Evolutionary conservation across 2,329 filamentous ascomycete species (phyloP), one percentile per base, ranked within the genome.

Genomic region (Colletotrichum sp.): DNA sequence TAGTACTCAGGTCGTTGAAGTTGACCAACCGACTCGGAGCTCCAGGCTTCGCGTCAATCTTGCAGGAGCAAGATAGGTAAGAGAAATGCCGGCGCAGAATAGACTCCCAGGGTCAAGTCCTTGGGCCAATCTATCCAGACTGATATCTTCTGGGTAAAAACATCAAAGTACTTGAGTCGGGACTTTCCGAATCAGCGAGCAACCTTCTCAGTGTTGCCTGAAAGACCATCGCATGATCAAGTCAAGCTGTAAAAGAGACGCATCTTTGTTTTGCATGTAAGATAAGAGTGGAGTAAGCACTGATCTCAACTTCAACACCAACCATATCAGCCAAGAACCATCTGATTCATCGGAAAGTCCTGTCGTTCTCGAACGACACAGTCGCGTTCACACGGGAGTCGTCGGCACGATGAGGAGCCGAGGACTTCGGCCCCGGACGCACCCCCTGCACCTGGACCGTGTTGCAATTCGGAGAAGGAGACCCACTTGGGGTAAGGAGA

Each of bases 301-400:
- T 13, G 1, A 52, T 1, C 3, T 13, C n/a, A 52, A 52, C 2
- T 5, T 8, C 1, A 52, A 6, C 44, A 22, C 11, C n/a, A 13
- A 22, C 4, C 1, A 8, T 22, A 0, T 48, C n/a, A 2, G 1
- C 13, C 6, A 13, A 22, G 3, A 7, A 22, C 2, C n/a, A 3
- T 52, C n/a, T 22, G 44, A 25, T 52, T 52, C 6, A 52, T 22
- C 44, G 11, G n/a, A 6, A 52, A 52, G 6, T 8, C n/a, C n/a
- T 22, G 44, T 52, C n/a, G n/a, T 52, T 52, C 44, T 52, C n/a
- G 44, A 22, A 22, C 44, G 44, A 52, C n/a, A 3, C 44, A 8
- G 2, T 22, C 44, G 0, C 44, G 11, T 13, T 25, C n/a, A 52
- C 12, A 8, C 44, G 11, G 44, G n/a, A 52, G 44, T 59, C 8